Evolutionary conservation across 73 alveolate genomes (phyloP), one percentile per base, ranked within the genome.

Genomic region (Effrenium voratum): DNA sequence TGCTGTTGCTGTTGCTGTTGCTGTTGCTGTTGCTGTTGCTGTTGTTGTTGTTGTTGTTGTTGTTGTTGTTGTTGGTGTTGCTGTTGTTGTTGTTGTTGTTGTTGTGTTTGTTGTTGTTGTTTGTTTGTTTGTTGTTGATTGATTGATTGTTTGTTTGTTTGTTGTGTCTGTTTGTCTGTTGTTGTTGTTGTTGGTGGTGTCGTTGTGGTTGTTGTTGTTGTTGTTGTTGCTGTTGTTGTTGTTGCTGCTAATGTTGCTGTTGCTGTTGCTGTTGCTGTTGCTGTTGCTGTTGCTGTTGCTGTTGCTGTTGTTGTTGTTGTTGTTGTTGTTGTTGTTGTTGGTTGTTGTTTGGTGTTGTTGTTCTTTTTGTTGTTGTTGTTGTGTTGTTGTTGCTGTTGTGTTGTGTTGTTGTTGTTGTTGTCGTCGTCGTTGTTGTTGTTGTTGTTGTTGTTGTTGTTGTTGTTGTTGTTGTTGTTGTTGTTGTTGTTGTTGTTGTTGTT

Each of bases 251-350:
- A 13, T 66, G 79, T 66, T 26, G 79, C 24, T 66, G 79, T 66
- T 66, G 79, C 24, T 26, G 79, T 66, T 26, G 79, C 24, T 26
- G 79, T 66, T 66, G 79, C 24, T 26, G 79, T 66, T 26, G 79
- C 24, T 66, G 79, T 66, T 26, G 79, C 24, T 26, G 79, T 66
- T 66, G 79, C 24, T 26, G 79, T 66, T 26, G 79, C 24, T 66
- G 79, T 66, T 66, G 79, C 24, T 26, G 79, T 66, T 66, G 79
- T 66, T 66, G 79, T 66, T 26, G 79, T 66, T 66, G 79, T 66
- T 66, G 79, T 66, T 26, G 79, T 66, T 66, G 99, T 93, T 66
- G 79, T 66, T 26, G 79, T 66, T 66, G 79, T 66, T 28, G n/a
- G n/a, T n/a, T n/a, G n/a, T n/a, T n/a, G n/a, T n/a, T n/a, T n/a